Conservation (phyloP, 208 protist genomes). For the Crithidia thermophila region DNA sequence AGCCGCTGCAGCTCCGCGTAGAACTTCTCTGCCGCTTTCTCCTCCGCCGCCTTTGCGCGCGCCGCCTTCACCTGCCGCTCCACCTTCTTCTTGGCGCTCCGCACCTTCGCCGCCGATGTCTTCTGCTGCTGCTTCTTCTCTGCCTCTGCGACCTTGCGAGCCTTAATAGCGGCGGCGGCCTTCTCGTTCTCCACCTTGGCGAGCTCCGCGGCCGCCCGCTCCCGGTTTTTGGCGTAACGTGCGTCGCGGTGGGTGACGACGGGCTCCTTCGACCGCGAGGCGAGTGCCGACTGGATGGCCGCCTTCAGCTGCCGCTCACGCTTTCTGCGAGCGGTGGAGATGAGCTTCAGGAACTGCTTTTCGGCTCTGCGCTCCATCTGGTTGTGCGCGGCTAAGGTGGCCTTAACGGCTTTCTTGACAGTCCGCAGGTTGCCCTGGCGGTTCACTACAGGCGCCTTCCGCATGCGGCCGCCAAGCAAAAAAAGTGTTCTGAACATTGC, state of each 20-base stretch:
- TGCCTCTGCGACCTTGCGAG: neutral
- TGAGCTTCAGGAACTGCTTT: conserved; percentile 17
- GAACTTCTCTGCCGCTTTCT: conserved; percentile 18
- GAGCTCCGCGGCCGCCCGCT: conserved; percentile 17
- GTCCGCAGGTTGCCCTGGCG: neutral
- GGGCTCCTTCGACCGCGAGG: neutral
- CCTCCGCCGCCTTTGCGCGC: conserved; percentile 6
- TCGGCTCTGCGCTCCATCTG: conserved; percentile 9
- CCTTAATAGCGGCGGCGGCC: neutral
- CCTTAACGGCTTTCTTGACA: neutral
- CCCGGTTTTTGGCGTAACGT: conserved; percentile 20
- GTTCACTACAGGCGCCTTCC: neutral
- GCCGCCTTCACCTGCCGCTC: neutral
- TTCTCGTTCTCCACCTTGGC: conserved; percentile 9
- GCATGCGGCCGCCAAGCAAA: conserved; percentile 10
- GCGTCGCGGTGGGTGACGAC: neutral
- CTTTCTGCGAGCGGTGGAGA: conserved; percentile 6
- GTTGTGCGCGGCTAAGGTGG: neutral
- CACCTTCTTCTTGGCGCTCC: neutral
- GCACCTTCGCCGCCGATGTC: neutral
- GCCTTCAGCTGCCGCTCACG: conserved; percentile 17
- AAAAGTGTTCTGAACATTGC: neutral
- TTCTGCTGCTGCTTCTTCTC: neutral
- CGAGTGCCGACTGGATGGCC: conserved; percentile 14
- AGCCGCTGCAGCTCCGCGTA: conserved; percentile 7